Percentiles rank a stretch among this genome's conserved stretches.
Evolutionary conservation across 176 grass and related monocot genomes (phyloP).

Genomic region (Luzula sylvatica): DNA sequence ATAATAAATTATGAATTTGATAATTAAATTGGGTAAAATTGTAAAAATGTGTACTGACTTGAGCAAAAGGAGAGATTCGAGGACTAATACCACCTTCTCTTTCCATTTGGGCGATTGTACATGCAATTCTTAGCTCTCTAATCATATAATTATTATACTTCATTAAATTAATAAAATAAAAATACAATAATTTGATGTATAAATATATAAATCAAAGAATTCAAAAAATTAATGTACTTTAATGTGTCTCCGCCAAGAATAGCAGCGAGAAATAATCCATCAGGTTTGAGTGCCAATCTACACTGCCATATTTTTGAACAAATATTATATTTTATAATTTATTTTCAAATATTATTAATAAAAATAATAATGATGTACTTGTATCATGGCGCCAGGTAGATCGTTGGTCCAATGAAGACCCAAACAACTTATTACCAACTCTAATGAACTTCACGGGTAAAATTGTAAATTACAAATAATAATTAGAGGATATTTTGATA

Average conservation of each 20-base stretch:
- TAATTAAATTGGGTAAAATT: neutral
- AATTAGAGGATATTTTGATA: neutral
- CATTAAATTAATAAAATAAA: conserved; percentile 15
- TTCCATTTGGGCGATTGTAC: conserved; percentile 94
- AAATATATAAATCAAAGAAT: conserved; percentile 8
- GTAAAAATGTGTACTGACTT: conserved; percentile 44
- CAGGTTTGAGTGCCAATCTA: conserved; percentile 72
- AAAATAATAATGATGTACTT: conserved; percentile 28
- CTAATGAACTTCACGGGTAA: conserved; percentile 56
- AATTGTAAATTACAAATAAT: conserved; percentile 3
- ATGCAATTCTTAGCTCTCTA: conserved; percentile 96
- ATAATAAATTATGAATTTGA: neutral
- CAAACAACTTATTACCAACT: conserved; percentile 82
- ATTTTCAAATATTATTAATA: conserved; percentile 1
- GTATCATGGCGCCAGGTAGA: conserved; percentile 94
- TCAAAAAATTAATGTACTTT: conserved; percentile 39
- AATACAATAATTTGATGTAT: too few relatives aligned
- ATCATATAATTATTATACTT: conserved; percentile 12
- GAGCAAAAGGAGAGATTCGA: conserved; percentile 83
- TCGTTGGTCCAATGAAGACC: conserved; percentile 99
- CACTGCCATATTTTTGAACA: conserved; percentile 40
- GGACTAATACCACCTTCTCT: conserved; percentile 87
- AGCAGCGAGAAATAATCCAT: conserved; percentile 84
- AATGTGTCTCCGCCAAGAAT: conserved; percentile 92
- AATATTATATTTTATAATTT: neutral